Conservation (phyloP, 2,329 filamentous ascomycete genomes). For the Aspergillus quadrilineatus region DNA sequence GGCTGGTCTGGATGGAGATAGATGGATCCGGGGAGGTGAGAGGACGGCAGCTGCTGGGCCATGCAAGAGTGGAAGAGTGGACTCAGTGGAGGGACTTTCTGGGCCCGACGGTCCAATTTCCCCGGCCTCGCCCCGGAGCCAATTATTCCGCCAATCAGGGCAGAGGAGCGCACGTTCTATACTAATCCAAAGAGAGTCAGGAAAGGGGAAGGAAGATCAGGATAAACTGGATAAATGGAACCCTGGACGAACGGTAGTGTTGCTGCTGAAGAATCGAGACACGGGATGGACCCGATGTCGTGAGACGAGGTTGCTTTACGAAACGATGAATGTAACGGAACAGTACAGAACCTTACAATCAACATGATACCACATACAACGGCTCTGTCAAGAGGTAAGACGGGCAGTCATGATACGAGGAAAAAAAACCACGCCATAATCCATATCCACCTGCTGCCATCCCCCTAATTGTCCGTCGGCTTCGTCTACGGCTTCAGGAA, state of each 20-base stretch:
- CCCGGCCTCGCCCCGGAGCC: constrained; percentile 24
- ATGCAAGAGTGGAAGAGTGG: too few relatives aligned
- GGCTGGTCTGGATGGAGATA: constrained; percentile 2
- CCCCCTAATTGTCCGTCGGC: constrained; percentile 12
- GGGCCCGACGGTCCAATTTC: constrained; percentile 24
- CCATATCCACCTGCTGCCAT: constrained; percentile 14
- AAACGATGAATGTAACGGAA: not conserved
- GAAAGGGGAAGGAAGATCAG: not conserved
- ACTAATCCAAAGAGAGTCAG: not conserved
- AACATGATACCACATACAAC: not conserved
- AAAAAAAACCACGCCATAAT: constrained; percentile 12
- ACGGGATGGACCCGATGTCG: not conserved
- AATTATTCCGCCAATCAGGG: constrained; percentile 38
- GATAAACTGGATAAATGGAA: constrained; percentile 3
- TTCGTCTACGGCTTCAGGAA: not conserved
- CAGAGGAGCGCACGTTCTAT: not conserved
- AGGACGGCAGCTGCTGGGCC: not conserved
- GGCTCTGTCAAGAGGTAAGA: not conserved
- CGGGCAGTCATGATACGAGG: constrained; percentile 21
- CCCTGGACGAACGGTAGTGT: not conserved
- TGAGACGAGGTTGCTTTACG: too few relatives aligned
- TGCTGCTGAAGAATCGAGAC: not conserved
- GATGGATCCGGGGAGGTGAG: constrained; percentile 8
- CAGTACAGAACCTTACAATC: not conserved
- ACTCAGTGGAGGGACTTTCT: constrained; percentile 10